These are phyloP conservation scores for Cryptosporidium parvum DNA, from an alignment of 169 alveolate species.

Conservation along the genomic window DNA sequence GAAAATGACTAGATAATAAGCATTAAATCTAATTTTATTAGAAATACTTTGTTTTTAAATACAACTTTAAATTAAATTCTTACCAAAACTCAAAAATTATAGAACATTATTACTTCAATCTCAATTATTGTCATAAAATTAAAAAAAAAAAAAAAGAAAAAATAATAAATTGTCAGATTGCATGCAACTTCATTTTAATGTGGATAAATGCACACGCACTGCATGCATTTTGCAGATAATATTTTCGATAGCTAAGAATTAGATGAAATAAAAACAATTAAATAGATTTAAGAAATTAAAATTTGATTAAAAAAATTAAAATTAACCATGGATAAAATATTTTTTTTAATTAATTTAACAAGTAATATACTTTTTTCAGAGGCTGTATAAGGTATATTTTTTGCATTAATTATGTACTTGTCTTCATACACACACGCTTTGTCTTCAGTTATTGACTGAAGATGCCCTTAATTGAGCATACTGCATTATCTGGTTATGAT, in stretches of 20 bases:
- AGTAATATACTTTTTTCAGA: neutral
- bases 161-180: neutral
- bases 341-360: neutral
- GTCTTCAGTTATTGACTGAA: constrained; percentile 49
- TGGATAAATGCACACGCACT: constrained; percentile 13
- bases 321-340: neutral
- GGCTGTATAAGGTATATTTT: constrained; percentile 24
- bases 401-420: constrained; percentile 57
- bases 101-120: neutral
- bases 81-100: no score
- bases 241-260: neutral
- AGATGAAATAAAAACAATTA: neutral
- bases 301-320: neutral
- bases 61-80: no score
- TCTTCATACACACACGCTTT: constrained; percentile 75
- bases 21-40: no score
- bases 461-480: constrained; percentile 65
- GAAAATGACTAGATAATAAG: neutral
- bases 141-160: neutral
- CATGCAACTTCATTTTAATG: neutral
- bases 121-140: neutral
- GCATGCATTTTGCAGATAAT: neutral
- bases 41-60: neutral
- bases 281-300: neutral
- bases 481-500: constrained; percentile 16